These are phyloP conservation scores for Ophiostoma triangulosporum DNA, from an alignment of 2,329 filamentous ascomycete species.

Conservation along the genomic window DNA sequence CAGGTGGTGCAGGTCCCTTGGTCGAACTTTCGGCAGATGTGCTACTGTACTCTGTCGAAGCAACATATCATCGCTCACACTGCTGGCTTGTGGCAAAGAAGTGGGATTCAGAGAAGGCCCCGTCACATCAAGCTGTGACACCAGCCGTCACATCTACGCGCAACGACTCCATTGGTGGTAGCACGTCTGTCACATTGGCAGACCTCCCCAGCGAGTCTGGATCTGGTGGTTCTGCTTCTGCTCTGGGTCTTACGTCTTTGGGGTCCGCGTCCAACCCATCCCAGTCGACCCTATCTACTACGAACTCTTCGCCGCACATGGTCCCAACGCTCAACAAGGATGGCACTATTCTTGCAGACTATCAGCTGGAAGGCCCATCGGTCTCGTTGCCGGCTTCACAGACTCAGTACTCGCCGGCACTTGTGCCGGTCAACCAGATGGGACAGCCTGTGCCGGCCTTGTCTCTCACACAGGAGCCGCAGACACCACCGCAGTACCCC, in stretches of 20 bases:
- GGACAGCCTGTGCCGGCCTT: neutral
- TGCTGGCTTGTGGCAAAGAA: conserved; percentile 40
- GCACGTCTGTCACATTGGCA: neutral
- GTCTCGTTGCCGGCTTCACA: conserved; percentile 2
- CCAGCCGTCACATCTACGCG: conserved; percentile 3
- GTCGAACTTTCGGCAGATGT: conserved; percentile 47
- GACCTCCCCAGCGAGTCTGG: conserved; percentile 3
- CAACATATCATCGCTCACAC: conserved; percentile 44
- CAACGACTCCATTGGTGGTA: neutral
- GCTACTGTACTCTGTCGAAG: conserved; percentile 47
- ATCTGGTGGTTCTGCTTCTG: neutral
- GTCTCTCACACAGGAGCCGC: neutral
- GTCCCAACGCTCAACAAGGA: neutral
- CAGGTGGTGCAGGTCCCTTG: conserved; percentile 41
- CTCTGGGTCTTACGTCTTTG: neutral
- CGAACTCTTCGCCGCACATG: conserved; percentile 4
- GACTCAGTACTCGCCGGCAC: conserved; percentile 5
- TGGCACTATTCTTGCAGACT: neutral
- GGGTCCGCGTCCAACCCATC: conserved; percentile 2
- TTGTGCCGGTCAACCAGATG: conserved; percentile 10
- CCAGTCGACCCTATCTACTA: conserved; percentile 5
- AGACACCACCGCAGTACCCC: conserved; percentile 1
- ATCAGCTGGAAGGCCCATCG: neutral
- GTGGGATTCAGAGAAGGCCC: conserved; percentile 25
- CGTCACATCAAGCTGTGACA: conserved; percentile 9